These are phyloP conservation scores for Mycena indigotica DNA, from an alignment of 768 basidiomycete genomes.

Conservation along the genomic window DNA sequence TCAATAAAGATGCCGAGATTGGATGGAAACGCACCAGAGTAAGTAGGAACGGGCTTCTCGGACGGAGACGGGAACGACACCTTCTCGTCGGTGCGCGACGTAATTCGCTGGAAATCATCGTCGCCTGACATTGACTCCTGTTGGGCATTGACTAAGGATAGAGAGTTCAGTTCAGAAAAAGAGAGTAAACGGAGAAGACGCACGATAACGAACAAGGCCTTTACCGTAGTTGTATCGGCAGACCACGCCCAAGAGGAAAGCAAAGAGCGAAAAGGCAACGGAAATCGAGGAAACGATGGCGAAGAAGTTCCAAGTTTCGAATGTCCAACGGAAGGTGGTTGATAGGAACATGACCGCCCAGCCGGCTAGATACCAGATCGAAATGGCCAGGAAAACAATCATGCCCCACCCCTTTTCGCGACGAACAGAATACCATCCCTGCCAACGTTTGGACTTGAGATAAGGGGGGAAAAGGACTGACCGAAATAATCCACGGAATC, in stretches of 20 bases:
- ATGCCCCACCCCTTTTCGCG: conserved; percentile 62
- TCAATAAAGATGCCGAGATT: conserved; percentile 20
- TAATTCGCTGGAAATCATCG: conserved; percentile 41
- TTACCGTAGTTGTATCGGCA: conserved; percentile 80
- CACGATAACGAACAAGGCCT: conserved; percentile 68
- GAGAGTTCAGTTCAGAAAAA: conserved; percentile 11
- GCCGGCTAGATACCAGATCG: conserved; percentile 61
- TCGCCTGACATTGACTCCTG: conserved; percentile 52
- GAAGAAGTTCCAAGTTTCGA: conserved; percentile 75
- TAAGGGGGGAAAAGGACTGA: conserved; percentile 30
- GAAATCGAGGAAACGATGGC: conserved; percentile 61
- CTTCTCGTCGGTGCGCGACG: conserved; percentile 49
- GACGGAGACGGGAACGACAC: conserved; percentile 63
- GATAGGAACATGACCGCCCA: conserved; percentile 78
- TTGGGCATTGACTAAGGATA: conserved; percentile 51
- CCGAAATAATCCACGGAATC: conserved; percentile 69
- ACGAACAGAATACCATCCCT: conserved; percentile 81
- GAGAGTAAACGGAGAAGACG: conserved; percentile 30
- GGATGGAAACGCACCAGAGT: conserved; percentile 32
- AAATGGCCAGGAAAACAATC: conserved; percentile 63
- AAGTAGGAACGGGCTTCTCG: conserved; percentile 57
- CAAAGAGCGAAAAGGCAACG: conserved; percentile 54
- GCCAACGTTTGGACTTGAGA: conserved; percentile 1
- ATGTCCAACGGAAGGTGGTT: conserved; percentile 75
- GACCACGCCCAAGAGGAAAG: conserved; percentile 62